These are phyloP conservation scores for Trifolium repens DNA, from an alignment of 306 rosid species.

Conservation along the genomic window DNA sequence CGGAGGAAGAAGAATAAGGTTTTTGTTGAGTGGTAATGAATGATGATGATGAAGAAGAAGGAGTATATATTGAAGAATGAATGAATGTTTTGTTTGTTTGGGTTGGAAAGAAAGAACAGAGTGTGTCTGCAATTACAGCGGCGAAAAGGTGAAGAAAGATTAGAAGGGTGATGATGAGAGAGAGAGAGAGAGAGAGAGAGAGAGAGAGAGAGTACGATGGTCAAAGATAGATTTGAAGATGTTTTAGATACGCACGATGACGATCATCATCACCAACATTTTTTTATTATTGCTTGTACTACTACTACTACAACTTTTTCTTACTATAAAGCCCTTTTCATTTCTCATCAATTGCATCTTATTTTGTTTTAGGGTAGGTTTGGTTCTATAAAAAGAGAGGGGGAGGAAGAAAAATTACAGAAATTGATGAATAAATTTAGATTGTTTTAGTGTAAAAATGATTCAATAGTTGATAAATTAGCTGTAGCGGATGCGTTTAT, in stretches of 20 bases:
- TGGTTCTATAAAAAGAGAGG: too few species aligned
- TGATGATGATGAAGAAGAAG: too few species aligned
- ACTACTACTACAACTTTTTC: not conserved
- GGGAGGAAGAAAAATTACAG: too few species aligned
- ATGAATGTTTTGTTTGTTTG: not conserved
- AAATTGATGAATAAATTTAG: too few species aligned
- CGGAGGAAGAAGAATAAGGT: conserved; percentile 27
- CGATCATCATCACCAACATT: conserved; percentile 31
- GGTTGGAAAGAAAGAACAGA: conserved; percentile 5
- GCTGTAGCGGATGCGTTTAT: too few species aligned
- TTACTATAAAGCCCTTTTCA: not conserved
- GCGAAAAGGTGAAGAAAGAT: conserved; percentile 59
- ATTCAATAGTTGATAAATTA: too few species aligned
- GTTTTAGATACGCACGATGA: conserved; percentile 54
- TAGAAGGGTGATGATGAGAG: not conserved
- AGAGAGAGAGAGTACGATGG: conserved; percentile 61
- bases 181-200: conserved; percentile 33
- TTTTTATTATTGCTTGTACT: not conserved
- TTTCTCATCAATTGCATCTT: not conserved
- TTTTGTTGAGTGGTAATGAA: not conserved
- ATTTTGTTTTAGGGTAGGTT: too few species aligned
- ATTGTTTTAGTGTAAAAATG: too few species aligned
- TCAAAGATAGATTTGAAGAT: conserved; percentile 80
- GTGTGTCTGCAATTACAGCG: conserved; percentile 62
- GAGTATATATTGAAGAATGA: too few species aligned